A percentile compares a stretch with the other conserved stretches of the same genome.
phyloP scores from a whole-genome alignment of 1,284 basidiomycete species.

The Puccinia triticina region DNA sequence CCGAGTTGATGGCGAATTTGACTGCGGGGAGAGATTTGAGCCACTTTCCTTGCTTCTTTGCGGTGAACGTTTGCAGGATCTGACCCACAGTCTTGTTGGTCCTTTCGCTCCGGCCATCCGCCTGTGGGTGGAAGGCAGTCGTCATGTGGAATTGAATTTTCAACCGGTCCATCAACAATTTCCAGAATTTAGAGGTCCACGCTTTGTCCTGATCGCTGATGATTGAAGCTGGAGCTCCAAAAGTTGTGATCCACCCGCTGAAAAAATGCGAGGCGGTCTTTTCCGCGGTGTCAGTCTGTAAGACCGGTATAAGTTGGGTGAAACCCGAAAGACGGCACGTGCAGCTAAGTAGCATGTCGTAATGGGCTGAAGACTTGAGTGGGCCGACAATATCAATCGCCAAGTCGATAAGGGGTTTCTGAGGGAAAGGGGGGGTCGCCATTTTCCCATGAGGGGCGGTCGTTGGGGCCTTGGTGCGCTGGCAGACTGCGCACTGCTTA shows the following conservation, averaged over 20 bases:
- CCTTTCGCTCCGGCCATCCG: slow-evolving; percentile 57
- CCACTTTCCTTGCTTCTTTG: background rate
- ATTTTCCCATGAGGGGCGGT: too few species aligned
- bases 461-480: too few species aligned
- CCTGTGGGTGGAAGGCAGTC: slow-evolving; percentile 56
- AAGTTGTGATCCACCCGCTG: too few species aligned
- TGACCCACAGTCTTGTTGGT: slow-evolving; percentile 61
- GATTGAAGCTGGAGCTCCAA: too few species aligned
- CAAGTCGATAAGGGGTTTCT: background rate
- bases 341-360: background rate
- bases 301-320: background rate
- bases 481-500: too few species aligned
- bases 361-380: background rate
- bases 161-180: too few species aligned
- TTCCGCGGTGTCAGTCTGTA: too few species aligned
- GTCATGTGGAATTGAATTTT: slow-evolving; percentile 37
- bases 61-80: slow-evolving; percentile 36
- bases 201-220: too few species aligned
- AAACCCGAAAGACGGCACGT: slow-evolving; percentile 3
- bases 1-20: slow-evolving; percentile 10
- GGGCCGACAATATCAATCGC: background rate
- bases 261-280: too few species aligned
- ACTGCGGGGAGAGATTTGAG: background rate
- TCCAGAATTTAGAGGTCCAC: too few species aligned
- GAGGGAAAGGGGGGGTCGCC: background rate